Base-by-base conservation (phyloP, 768 basidiomycete species). In the Suillus brevipes region DNA sequence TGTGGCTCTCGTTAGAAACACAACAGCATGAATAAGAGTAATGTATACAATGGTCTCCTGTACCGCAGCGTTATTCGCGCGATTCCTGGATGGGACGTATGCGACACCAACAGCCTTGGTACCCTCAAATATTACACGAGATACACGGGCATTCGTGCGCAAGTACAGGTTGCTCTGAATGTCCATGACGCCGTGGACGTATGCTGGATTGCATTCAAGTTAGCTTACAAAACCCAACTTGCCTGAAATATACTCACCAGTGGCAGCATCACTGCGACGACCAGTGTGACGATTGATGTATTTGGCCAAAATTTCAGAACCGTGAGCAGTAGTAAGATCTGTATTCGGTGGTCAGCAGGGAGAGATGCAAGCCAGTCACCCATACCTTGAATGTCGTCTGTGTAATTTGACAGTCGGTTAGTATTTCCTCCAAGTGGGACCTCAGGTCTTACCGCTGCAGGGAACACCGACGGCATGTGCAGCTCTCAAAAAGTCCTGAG, bases 241-340 rank as follows among this genome's bases (percentile, higher is more conserved):
- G 58, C 57, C 8, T 49, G 20, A 28, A 37, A n/a, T 34, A 20
- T 16, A 66, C 72, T 40, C 70, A 85, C 86, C 87, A 53, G 87
- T 88, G 3, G 89, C 87, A 57, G 89, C 88, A 68, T 90, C 89
- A 66, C 87, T 88, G 60, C 88, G 86, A 66, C 89, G 80, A 65
- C 89, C 89, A 42, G 88, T 90, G 71, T 89, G 84, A 68, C 87
- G 82, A 75, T 89, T 89, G 81, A 90, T 88, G 71, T 89, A 90
- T 73, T 90, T 90, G 59, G 88, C 88, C 89, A 88, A 89, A 63
- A 89, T 87, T 74, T 89, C 89, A 62, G 88, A 83, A 28, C 79
- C 87, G 68, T 89, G 85, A 36, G 83, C 72, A 28, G 87, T 87
- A 60, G 80, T 75, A 47, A 88, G 79, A 74, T 89, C 89, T 83